Conservation (phyloP, 306 rosid genomes). For the Argentina anserina region DNA sequence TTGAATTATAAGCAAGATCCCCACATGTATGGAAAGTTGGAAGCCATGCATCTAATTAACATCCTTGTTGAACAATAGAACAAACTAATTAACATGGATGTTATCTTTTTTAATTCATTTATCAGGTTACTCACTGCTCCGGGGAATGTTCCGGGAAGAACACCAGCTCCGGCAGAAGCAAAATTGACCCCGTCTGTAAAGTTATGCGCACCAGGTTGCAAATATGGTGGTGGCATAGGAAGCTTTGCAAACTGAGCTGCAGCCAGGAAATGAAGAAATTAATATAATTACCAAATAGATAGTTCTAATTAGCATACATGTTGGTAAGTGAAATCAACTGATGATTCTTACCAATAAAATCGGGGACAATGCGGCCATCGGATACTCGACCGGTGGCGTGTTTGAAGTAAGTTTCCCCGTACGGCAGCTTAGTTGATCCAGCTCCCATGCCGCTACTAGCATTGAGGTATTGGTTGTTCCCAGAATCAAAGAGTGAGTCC, state of each 20-base stretch:
- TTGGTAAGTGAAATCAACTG: neutral
- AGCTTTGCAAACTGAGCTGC: conserved; percentile 57
- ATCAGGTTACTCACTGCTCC: neutral
- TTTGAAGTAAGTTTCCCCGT: conserved; percentile 37
- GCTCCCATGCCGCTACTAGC: conserved; percentile 2
- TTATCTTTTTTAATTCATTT: neutral
- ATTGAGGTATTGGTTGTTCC: conserved; percentile 47
- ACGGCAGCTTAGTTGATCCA: conserved; percentile 27
- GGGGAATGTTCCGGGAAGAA: neutral
- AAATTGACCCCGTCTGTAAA: conserved; percentile 54
- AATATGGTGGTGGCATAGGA: conserved; percentile 45
- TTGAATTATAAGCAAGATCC: neutral
- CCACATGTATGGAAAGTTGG: too few relatives aligned
- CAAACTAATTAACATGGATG: too few relatives aligned
- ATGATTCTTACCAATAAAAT: conserved; percentile 34
- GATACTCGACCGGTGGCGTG: conserved; percentile 39
- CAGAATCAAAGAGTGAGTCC: conserved; percentile 40
- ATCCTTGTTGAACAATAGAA: neutral
- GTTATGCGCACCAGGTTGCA: conserved; percentile 30
- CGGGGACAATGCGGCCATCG: conserved; percentile 40
- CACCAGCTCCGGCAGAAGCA: conserved; percentile 74
- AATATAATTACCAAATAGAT: too few relatives aligned
- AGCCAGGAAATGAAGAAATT: neutral
- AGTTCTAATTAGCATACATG: neutral
- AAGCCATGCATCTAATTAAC: neutral